Evolutionary conservation across 2,329 filamentous ascomycete genomes (phyloP), one percentile per base, ranked within the genome.

Genomic region (Septoria petroselini): DNA sequence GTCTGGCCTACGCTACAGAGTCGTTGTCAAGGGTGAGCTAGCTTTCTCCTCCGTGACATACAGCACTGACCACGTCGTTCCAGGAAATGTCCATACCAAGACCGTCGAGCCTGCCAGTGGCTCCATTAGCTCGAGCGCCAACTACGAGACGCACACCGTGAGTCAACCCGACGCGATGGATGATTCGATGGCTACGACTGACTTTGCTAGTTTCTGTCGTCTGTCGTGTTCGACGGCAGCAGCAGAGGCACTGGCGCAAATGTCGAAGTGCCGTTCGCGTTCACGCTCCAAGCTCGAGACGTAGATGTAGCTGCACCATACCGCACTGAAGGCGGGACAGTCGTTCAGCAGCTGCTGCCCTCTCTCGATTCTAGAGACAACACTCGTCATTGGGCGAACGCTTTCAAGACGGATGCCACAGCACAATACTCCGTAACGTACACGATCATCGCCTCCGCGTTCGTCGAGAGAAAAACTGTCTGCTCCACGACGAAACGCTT

Each of bases 391-490:
- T 55, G 49, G 49, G 48, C 49, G 8, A 42, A 52, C 19, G 38
- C 37, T n/a, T 52, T 55, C 50, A 50, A 52, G 23, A 12, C 45
- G 7, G 48, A 29, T 1, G 25, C 42, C 19, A 40, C 48, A 29
- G 40, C 39, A 2, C 30, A 55, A 4, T 55, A 52, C 17, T 29
- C 43, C 4, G 47, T 55, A 21, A 52, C 27, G 7, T 55, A 55
- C 21, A 47, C 37, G 7, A 35, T 55, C 12, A 48, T 43, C 33
- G 49, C 53, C 3, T 48, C 49, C 3, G 53, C 49, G n/a, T 18
- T 43, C 7, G 17, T 31, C 4, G 50, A 52, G 14, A 52, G 30
- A 19, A 52, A 44, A 9, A 12, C 41, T 4, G 43, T 55, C 9
- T 27, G 21, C n/a, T 49, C 53, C 1, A 38, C 31, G 6, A 30